Evolutionary conservation across 1,284 basidiomycete genomes (phyloP), one percentile per base, ranked within the genome.

Genomic region (Stereum hirsutum): DNA sequence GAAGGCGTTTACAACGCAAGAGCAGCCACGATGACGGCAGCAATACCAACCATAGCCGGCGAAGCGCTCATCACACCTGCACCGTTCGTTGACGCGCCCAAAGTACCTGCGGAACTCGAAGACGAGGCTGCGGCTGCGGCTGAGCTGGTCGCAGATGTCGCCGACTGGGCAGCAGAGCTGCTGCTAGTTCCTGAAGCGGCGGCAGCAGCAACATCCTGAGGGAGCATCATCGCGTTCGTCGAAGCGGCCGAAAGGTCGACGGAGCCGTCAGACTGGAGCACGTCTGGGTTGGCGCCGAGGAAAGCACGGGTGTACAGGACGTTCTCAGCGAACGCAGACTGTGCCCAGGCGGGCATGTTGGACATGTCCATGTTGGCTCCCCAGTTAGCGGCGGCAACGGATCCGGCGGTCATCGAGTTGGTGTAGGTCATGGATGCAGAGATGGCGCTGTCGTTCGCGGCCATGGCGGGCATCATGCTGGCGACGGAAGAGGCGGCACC

Each of bases 251-350:
- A 61, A 44, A 81, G 62, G 63, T 79, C 65, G 57, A 82, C 57
- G 11, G 60, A 58, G 47, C 78, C 79, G 54, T 76, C 69, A 3
- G 56, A 57, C 43, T 66, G 59, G 49, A 83, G 45, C 33, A 70
- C 59, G 46, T 81, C 78, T 5, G 69, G 61, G 68, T 86, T 86
- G 54, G 63, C 60, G 27, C 72, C 81, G 48, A 83, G 61, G 69
- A 83, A 69, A 36, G 63, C 68, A 48, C 75, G 78, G 32, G 73
- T 80, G 67, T 70, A 69, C 54, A 79, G 53, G 47, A 81, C 69
- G 61, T 82, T 83, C 63, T 77, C 66, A 17, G 71, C 72, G 41
- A 75, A 54, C 42, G 57, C 53, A 28, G 59, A 49, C 49, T 75
- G 67, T 3, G 77, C 58, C 76, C 76, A 79, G 0, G 58, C 57